A percentile compares a stretch with the other conserved stretches of the same genome.
Conservation (phyloP, 805 yeast species). For the Wickerhamiella nectarea region DNA sequence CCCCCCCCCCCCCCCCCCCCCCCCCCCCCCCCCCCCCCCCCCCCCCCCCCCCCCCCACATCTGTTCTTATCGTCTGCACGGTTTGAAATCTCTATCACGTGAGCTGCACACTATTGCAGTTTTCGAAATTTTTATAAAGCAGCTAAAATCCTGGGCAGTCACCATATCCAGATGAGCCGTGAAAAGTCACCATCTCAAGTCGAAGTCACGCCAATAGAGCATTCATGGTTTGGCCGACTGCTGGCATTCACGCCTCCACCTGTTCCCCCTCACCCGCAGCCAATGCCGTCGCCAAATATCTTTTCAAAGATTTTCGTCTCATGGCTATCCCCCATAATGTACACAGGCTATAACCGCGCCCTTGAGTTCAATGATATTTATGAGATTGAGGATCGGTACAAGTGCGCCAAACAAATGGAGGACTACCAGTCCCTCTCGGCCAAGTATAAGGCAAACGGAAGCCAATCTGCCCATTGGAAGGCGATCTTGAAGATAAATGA, state of each 20-base stretch:
- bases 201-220: background rate
- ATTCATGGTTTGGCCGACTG: background rate
- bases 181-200: background rate
- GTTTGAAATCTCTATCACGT: too few relatives aligned
- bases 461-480: conserved; percentile 12
- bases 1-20: too few relatives aligned
- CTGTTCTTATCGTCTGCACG: too few relatives aligned
- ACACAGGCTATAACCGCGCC: conserved; percentile 18
- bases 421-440: conserved; percentile 13
- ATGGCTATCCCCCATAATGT: conserved; percentile 42
- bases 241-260: background rate
- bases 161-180: background rate
- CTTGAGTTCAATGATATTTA: conserved; percentile 19
- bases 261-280: background rate
- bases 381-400: conserved; percentile 12
- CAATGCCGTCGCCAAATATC: background rate
- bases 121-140: too few relatives aligned
- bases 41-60: too few relatives aligned
- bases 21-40: too few relatives aligned
- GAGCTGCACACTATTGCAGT: too few relatives aligned
- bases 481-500: conserved; percentile 17
- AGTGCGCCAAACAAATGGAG: conserved; percentile 12
- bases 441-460: conserved; percentile 3
- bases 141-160: too few relatives aligned
- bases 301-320: conserved; percentile 11